Conservation (phyloP, 1,284 basidiomycete species). For the Naganishia liquefaciens region DNA sequence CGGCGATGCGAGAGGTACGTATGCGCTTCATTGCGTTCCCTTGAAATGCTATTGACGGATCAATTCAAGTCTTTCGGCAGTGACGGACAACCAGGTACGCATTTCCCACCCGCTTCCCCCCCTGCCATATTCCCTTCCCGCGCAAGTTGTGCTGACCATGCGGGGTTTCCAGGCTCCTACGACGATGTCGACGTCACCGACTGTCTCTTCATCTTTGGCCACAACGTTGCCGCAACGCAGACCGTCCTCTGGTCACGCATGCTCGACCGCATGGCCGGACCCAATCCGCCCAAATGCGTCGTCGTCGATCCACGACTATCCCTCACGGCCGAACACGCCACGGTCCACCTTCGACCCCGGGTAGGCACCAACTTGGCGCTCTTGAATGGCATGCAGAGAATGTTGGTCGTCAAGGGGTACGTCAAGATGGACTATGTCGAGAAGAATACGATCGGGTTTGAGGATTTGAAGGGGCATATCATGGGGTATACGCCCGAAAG, state of each 20-base stretch:
- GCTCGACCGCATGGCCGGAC: slow-evolving; percentile 31
- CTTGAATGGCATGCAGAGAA: slow-evolving; percentile 32
- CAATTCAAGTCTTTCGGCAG: slow-evolving; percentile 28
- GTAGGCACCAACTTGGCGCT: slow-evolving; percentile 31
- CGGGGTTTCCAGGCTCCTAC: slow-evolving; percentile 8
- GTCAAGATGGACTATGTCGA: slow-evolving; percentile 29
- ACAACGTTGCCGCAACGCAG: slow-evolving; percentile 33
- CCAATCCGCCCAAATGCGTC: slow-evolving; percentile 29
- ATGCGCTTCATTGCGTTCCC: background rate
- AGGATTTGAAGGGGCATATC: slow-evolving; percentile 28
- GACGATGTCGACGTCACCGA: slow-evolving; percentile 32
- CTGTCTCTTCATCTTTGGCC: slow-evolving; percentile 33
- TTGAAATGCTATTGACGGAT: background rate
- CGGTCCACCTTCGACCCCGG: slow-evolving; percentile 25
- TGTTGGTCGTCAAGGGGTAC: slow-evolving; percentile 28
- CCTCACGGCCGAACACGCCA: slow-evolving; percentile 27
- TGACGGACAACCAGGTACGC: slow-evolving; percentile 32
- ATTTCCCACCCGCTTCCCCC: background rate
- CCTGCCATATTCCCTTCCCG: background rate
- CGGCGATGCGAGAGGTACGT: slow-evolving; percentile 30
- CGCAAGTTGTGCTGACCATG: background rate
- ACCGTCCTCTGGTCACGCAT: slow-evolving; percentile 33
- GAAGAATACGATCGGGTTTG: slow-evolving; percentile 32
- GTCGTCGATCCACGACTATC: slow-evolving; percentile 30
- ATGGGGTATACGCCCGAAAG: slow-evolving; percentile 32